A percentile compares a stretch with the other conserved stretches of the same genome.
phyloP scores from a whole-genome alignment of 768 basidiomycete species.

The Leccinum aurantiacum region DNA sequence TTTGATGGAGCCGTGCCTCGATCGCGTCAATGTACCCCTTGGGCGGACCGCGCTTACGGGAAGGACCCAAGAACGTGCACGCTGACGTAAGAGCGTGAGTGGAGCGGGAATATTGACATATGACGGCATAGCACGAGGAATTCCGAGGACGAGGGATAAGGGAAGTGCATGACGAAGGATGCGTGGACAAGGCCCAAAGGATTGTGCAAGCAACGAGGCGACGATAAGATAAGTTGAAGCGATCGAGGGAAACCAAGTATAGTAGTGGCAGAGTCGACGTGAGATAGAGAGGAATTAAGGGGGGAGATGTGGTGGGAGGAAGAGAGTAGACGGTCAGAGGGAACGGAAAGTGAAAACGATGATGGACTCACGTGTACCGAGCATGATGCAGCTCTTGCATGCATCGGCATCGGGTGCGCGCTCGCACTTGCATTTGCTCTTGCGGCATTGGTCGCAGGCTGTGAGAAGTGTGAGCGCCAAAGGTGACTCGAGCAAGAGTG shows the following conservation, averaged over 20 bases:
- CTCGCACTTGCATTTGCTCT: conserved; percentile 90
- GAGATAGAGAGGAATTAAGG: conserved; percentile 5
- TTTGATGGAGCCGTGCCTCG: conserved; percentile 86
- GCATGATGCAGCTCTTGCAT: conserved; percentile 75
- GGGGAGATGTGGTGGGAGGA: background rate
- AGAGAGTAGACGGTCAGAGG: conserved; percentile 7
- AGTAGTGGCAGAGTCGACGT: background rate
- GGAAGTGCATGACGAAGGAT: conserved; percentile 8
- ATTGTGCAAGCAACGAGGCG: background rate
- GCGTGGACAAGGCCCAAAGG: conserved; percentile 6
- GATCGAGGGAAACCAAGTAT: conserved; percentile 3
- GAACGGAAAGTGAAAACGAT: conserved; percentile 1
- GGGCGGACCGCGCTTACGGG: conserved; percentile 83
- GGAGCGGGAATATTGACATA: background rate
- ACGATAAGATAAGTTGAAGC: conserved; percentile 16
- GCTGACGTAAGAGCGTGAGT: conserved; percentile 39
- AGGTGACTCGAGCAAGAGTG: background rate
- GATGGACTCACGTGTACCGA: conserved; percentile 60
- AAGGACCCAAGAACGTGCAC: conserved; percentile 78
- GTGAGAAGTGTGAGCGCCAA: background rate
- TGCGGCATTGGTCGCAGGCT: conserved; percentile 90
- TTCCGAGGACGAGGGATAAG: conserved; percentile 8
- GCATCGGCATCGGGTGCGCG: conserved; percentile 56
- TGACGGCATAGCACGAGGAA: background rate
- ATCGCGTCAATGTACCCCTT: conserved; percentile 96